Evolutionary conservation across 495 filamentous ascomycete genomes (phyloP).

Genomic region (Annulohypoxylon moriforme): DNA sequence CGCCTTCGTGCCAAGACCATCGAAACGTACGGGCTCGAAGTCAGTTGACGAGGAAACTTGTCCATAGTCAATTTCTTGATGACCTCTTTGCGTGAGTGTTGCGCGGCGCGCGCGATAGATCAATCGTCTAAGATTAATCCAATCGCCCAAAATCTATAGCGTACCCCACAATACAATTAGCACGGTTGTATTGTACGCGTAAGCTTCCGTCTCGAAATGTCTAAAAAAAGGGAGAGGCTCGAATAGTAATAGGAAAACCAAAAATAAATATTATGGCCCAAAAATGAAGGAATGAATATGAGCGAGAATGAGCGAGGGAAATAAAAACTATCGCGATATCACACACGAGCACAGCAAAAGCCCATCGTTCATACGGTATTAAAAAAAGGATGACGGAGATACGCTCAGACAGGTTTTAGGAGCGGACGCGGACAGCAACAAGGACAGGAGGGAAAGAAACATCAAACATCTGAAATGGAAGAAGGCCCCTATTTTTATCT

Average conservation of each 20-base stretch:
- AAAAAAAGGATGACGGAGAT: neutral
- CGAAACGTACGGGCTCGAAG: slow-evolving; percentile 43
- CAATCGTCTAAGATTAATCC: slow-evolving; percentile 24
- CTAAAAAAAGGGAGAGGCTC: slow-evolving; percentile 20
- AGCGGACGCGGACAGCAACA: slow-evolving; percentile 13
- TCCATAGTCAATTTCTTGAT: slow-evolving; percentile 39
- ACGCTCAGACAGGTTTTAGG: neutral
- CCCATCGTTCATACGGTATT: slow-evolving; percentile 27
- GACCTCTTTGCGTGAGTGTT: slow-evolving; percentile 2
- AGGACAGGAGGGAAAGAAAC: slow-evolving; percentile 25
- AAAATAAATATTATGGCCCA: neutral
- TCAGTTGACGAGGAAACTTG: slow-evolving; percentile 40
- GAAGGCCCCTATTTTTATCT: slow-evolving; percentile 43
- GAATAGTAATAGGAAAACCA: neutral
- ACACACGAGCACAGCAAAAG: slow-evolving; percentile 24
- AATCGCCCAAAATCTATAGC: slow-evolving; percentile 15
- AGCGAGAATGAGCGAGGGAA: slow-evolving; percentile 20
- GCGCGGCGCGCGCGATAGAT: slow-evolving; percentile 30
- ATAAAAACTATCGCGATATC: slow-evolving; percentile 28
- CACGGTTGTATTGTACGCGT: slow-evolving; percentile 39
- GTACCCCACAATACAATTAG: slow-evolving; percentile 39
- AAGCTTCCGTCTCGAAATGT: slow-evolving; percentile 32
- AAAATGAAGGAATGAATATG: slow-evolving; percentile 39
- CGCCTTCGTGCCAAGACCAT: slow-evolving; percentile 49
- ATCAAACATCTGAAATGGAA: slow-evolving; percentile 33